Percentiles rank a stretch among this genome's conserved stretches.
Evolutionary conservation across 768 basidiomycete species (phyloP).

Genomic region (Leccinum ochraceum): DNA sequence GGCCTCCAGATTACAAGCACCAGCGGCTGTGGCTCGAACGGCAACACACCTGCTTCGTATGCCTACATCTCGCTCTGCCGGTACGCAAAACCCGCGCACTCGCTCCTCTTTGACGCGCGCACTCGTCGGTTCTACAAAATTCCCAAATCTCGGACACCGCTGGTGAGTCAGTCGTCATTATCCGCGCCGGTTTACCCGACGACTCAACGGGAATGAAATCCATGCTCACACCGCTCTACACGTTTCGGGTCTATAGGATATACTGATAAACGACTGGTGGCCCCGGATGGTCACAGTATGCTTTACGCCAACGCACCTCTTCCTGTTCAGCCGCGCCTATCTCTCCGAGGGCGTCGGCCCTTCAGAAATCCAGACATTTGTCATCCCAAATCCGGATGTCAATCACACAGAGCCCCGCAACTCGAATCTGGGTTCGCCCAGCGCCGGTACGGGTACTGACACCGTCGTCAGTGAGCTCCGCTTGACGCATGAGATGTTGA

Average conservation of each 20-base stretch:
- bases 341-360: constrained; percentile 10
- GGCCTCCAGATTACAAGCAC: constrained; percentile 8
- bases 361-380: constrained; percentile 22
- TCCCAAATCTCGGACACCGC: constrained; percentile 10
- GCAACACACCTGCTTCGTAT: constrained; percentile 11
- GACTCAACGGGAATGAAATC: too few relatives aligned
- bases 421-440: background rate
- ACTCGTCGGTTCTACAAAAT: constrained; percentile 21
- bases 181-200: too few relatives aligned
- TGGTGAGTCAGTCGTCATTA: constrained; percentile 1
- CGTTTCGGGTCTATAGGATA: constrained; percentile 9
- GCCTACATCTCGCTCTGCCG: constrained; percentile 15
- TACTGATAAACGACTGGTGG: constrained; percentile 16
- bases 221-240: too few relatives aligned
- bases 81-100: constrained; percentile 7
- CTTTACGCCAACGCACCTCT: constrained; percentile 14
- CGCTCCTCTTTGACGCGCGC: constrained; percentile 18
- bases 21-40: background rate
- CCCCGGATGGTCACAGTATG: constrained; percentile 14
- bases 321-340: constrained; percentile 12
- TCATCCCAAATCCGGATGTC: constrained; percentile 7
- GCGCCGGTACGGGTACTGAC: background rate
- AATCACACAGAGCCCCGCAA: background rate
- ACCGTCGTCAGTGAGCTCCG: constrained; percentile 16
- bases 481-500: constrained; percentile 19